These are phyloP conservation scores for Populus hybrid DNA, from an alignment of 441 rosid species.

Conservation along the genomic window DNA sequence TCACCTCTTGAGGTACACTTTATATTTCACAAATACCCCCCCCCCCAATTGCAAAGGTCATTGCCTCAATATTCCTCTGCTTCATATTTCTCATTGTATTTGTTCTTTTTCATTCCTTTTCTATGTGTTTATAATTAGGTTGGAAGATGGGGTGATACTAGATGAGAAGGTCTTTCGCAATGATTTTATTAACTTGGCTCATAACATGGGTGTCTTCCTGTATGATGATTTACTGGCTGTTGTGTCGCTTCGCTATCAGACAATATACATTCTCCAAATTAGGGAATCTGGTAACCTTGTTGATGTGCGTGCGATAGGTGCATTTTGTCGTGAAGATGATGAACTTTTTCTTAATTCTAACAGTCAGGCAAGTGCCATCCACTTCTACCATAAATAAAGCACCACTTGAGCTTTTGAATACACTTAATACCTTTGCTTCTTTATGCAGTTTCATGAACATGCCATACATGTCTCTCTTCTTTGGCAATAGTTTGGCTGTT, in stretches of 20 bases:
- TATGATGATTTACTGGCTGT: conserved; percentile 91
- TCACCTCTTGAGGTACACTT: conserved; percentile 60
- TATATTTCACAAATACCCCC: not conserved
- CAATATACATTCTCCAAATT: conserved; percentile 81
- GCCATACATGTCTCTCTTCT: not conserved
- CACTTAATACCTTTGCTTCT: not conserved
- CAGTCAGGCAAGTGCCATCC: conserved; percentile 54
- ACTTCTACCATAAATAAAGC: not conserved
- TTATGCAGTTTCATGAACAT: not conserved
- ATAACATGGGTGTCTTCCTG: conserved; percentile 80
- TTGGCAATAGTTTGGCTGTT: conserved; percentile 1
- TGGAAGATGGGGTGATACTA: conserved; percentile 78
- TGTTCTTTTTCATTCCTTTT: not conserved
- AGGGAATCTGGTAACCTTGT: conserved; percentile 91
- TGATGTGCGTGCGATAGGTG: conserved; percentile 81
- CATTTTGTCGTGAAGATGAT: conserved; percentile 86
- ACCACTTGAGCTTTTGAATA: no score
- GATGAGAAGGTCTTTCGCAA: conserved; percentile 83
- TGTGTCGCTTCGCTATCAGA: conserved; percentile 84
- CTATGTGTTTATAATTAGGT: conserved; percentile 32
- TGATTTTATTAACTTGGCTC: conserved; percentile 73
- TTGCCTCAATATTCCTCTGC: not conserved
- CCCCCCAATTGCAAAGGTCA: no score
- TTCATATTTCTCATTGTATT: not conserved
- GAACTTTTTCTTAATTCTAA: conserved; percentile 83